A percentile compares a stretch with the other conserved stretches of the same genome.
These are phyloP conservation scores for Candida ascalaphidarum DNA, from an alignment of 805 yeast species.

Conservation along the genomic window DNA sequence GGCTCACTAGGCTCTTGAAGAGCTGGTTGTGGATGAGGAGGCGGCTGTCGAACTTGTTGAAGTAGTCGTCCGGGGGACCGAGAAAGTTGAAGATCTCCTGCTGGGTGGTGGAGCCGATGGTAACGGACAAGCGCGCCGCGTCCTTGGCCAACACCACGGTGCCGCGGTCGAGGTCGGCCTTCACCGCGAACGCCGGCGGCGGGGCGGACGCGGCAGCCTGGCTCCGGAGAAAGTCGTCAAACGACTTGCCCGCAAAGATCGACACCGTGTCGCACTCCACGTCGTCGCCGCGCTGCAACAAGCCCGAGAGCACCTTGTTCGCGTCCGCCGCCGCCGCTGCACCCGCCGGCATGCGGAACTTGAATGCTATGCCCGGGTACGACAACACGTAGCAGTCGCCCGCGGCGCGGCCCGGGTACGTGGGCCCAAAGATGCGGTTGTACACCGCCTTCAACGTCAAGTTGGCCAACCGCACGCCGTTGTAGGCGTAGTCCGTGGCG, in stretches of 20 bases:
- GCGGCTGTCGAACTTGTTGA: slow-evolving; percentile 38
- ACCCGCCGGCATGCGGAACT: slow-evolving; percentile 23
- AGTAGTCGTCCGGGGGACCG: slow-evolving; percentile 52
- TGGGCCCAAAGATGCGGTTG: slow-evolving; percentile 54
- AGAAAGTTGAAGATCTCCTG: slow-evolving; percentile 37
- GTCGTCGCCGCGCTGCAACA: slow-evolving; percentile 20
- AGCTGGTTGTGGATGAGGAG: slow-evolving; percentile 30
- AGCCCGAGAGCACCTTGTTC: slow-evolving; percentile 15
- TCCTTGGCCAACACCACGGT: slow-evolving; percentile 6
- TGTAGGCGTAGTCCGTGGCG: too few species aligned
- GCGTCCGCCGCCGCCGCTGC: slow-evolving; percentile 8
- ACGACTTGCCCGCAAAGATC: slow-evolving; percentile 31
- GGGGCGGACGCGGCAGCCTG: background rate
- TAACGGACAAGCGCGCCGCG: slow-evolving; percentile 1
- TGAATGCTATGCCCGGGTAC: slow-evolving; percentile 51
- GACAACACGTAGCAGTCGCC: slow-evolving; percentile 32
- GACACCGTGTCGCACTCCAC: slow-evolving; percentile 29
- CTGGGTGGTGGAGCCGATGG: slow-evolving; percentile 38
- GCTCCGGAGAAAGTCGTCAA: slow-evolving; percentile 6
- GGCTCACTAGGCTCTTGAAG: slow-evolving; percentile 4
- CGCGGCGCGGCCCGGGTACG: slow-evolving; percentile 43
- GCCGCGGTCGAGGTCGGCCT: background rate
- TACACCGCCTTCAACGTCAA: slow-evolving; percentile 35
- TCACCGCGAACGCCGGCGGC: too few species aligned
- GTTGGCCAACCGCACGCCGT: slow-evolving; percentile 19